Evolutionary conservation across 1,139 yeast species (phyloP).

Genomic region (Sugiyamaella grinbergsii): DNA sequence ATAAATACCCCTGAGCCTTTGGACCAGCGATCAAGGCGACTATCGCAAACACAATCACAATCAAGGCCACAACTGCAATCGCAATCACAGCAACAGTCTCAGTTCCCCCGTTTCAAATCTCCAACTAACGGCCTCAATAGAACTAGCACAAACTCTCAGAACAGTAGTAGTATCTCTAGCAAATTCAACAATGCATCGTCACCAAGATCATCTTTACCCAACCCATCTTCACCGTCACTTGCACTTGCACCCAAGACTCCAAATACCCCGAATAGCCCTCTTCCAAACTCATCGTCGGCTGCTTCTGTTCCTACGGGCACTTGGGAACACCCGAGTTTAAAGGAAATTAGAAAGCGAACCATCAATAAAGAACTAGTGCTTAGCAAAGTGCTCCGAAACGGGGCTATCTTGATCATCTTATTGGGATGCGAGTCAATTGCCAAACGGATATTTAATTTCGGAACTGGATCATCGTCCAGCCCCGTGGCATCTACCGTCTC

Average conservation of each 20-base stretch:
- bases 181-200: neutral
- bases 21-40: no score
- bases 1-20: no score
- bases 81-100: slow-evolving; percentile 1
- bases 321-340: slow-evolving; percentile 36
- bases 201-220: neutral
- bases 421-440: slow-evolving; percentile 6
- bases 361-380: slow-evolving; percentile 45
- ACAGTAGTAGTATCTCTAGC: no score
- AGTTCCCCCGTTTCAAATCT: neutral
- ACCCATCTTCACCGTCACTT: neutral
- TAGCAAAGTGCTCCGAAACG: slow-evolving; percentile 42
- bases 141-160: no score
- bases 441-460: neutral
- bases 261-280: neutral
- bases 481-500: neutral
- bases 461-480: neutral
- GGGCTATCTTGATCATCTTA: slow-evolving; percentile 32
- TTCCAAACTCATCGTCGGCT: slow-evolving; percentile 12
- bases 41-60: no score
- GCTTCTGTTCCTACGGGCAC: slow-evolving; percentile 33
- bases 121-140: neutral
- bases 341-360: slow-evolving; percentile 31
- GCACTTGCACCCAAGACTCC: slow-evolving; percentile 20
- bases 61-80: neutral